A percentile compares a stretch with the other conserved stretches of the same genome.
Evolutionary conservation across 176 grass and related monocot genomes (phyloP).

Genomic region (Carex littledalei): DNA sequence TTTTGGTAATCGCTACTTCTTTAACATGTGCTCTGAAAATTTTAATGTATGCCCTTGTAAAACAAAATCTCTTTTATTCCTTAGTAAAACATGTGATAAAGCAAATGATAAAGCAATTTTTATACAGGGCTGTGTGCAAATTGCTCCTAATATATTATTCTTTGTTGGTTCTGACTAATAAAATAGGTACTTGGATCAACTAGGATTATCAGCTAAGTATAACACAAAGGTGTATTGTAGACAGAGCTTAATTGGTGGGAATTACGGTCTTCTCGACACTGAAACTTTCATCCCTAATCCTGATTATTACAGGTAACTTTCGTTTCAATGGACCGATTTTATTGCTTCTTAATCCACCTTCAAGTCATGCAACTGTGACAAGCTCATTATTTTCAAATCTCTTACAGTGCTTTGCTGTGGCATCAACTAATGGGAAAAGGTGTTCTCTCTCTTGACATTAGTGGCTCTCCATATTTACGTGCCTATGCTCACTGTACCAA

Average conservation of each 20-base stretch:
- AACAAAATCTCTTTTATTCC: background rate
- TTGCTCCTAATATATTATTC: background rate
- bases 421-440: constrained; percentile 79
- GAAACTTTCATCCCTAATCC: constrained; percentile 80
- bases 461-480: constrained; percentile 68
- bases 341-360: background rate
- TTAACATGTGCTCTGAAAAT: background rate
- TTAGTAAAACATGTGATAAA: background rate
- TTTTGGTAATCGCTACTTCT: constrained; percentile 60
- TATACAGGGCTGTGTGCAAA: background rate
- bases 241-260: constrained; percentile 82
- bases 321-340: background rate
- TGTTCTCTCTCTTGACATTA: constrained; percentile 65
- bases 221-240: constrained; percentile 91
- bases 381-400: constrained; percentile 22
- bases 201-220: constrained; percentile 87
- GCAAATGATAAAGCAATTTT: background rate
- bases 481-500: constrained; percentile 83
- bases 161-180: constrained; percentile 21
- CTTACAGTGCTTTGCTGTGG: constrained; percentile 81
- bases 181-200: constrained; percentile 93
- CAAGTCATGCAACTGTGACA: background rate
- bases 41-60: background rate
- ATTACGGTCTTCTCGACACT: constrained; percentile 93
- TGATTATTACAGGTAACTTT: constrained; percentile 87